Base-by-base conservation (phyloP, 495 filamentous ascomycete genomes). In the Copromyces sp. region DNA sequence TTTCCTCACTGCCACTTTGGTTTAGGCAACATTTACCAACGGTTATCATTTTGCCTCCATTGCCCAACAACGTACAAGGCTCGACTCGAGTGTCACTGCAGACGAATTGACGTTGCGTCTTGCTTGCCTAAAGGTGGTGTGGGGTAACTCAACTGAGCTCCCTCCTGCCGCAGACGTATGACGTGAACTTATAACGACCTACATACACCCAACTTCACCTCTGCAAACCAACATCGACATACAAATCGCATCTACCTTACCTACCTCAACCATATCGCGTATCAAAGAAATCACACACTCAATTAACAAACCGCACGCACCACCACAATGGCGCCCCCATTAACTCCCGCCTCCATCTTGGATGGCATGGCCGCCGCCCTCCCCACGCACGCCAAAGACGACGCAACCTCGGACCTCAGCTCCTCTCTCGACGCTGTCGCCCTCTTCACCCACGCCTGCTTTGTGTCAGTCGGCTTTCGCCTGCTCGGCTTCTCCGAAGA, bases 401-500 rank as follows among this genome's bases (percentile, higher is more conserved):
- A 83, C 80, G 78, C 87, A 78, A 79, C 86, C 6, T 87, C 86
- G 14, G 86, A 90, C 73, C 82, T 98, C 71, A 92, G 90, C 75
- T 91, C 88, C 77, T 85, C 92, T 3, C 92, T 91, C 80, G 96
- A 98, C 82, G 93, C 92, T 53, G 82, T 97, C 73, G 93, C 94
- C 11, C 87, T 98, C 45, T 90, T 95, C 75, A 85, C 88, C 47
- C 95, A 99, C 80, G 93, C 93, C 38, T 92, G 90, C 77, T 92
- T 98, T 90, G 75, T 86, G 38, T 89, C 90, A 6, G 88, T 95
- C 11, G 93, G 89, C 65, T 98, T 98, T 80, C 86, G 92, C 65
- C 84, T 98, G 9, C 80, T 94, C 29, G 94, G 94, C 1, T 90
- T 97, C 24, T 86, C 90, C 20, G 94, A 98, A 80, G 93, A 95